Base-by-base conservation (phyloP, 2,329 filamentous ascomycete species). In the Alternaria longipes region DNA sequence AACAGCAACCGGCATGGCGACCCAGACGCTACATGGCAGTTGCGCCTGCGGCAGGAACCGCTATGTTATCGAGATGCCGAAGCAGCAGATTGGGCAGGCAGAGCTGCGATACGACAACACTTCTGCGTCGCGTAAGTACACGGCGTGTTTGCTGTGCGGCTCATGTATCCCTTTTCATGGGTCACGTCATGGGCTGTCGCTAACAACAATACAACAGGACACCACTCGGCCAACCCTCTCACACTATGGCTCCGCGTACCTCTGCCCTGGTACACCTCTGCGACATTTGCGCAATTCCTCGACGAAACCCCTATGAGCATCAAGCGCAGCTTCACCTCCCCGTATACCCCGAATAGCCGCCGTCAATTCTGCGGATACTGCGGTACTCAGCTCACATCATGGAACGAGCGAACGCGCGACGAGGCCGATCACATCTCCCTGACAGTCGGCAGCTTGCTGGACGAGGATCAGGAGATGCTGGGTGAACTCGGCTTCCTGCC, bases 301-400 rank as follows among this genome's bases (percentile, higher is more conserved):
- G 92, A 97, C 79, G 94, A 97, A 81, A 79, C 78, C 7, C 81
- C 79, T 55, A 63, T 69, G 42, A 78, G 75, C 56, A 84, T 84
- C 69, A 81, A 81, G 54, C 79, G 81, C 51, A 81, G 78, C 44
- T 84, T 81, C 68, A 63, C 75, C 57, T 80, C 78, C 3, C 78
- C 75, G 16, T 67, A 76, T 22, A 64, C 72, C 2, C 87, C 89
- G 3, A 62, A 16, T 86, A 87, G 76, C 7, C 88, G 90, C 75
- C 88, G 92, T 51, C 87, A 93, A 68, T 97, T 97, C 79, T 97
- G 94, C 80, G 94, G 94, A 24, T 96, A 91, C 81, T 97, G 94
- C 77, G 94, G 94, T 54, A 97, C 93, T 0, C 91, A 91, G 12
- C 82, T 97, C 55, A 90, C 90, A 0, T 92, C 90, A 70, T 97